phyloP scores from a whole-genome alignment of 176 grass and related monocot species.

The Coix lacrymajobi region DNA sequence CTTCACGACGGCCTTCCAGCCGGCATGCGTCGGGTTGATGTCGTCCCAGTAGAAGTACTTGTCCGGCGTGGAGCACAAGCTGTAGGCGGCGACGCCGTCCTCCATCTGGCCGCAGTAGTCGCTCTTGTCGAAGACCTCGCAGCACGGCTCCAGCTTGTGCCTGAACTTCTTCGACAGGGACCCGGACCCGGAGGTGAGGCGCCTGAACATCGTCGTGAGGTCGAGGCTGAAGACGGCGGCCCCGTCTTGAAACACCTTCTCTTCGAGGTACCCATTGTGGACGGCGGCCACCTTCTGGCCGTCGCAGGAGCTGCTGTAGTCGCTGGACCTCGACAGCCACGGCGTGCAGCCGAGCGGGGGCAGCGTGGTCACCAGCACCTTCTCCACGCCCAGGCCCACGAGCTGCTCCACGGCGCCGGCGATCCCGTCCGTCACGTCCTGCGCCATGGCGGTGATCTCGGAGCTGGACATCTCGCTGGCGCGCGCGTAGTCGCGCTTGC shows the following conservation, averaged over 20 bases:
- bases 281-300: background rate
- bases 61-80: background rate
- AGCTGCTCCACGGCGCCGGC: conserved; percentile 21
- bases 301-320: conserved; percentile 4
- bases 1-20: conserved; percentile 23
- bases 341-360: conserved; percentile 50
- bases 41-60: conserved; percentile 49
- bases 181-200: background rate
- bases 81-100: background rate
- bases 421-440: conserved; percentile 15
- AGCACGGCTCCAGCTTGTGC: conserved; percentile 32
- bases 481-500: conserved; percentile 25
- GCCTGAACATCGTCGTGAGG: background rate
- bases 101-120: conserved; percentile 21
- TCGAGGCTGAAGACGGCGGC: background rate
- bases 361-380: conserved; percentile 40
- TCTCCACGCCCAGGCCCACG: conserved; percentile 14
- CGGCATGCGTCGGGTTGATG: conserved; percentile 40
- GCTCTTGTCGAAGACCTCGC: conserved; percentile 15
- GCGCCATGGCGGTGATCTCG: background rate
- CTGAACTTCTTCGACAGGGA: background rate
- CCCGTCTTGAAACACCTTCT: background rate
- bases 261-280: conserved; percentile 14
- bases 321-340: conserved; percentile 22
- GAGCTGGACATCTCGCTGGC: background rate